These are phyloP conservation scores for Cordyceps cicadae DNA, from an alignment of 2,329 filamentous ascomycete genomes.

Conservation along the genomic window DNA sequence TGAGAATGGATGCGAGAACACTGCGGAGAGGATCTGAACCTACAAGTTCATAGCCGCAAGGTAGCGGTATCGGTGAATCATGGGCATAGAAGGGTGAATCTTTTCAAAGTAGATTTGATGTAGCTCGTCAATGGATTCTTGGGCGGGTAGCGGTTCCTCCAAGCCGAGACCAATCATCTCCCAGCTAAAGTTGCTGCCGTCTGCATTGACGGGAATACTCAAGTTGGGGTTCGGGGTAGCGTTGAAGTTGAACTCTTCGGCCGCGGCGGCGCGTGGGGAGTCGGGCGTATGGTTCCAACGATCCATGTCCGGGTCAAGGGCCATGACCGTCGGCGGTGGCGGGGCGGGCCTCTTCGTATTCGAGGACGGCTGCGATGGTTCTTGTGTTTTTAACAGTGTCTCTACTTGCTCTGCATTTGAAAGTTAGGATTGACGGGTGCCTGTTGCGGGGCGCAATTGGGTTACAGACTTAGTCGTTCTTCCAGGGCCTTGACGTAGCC, in stretches of 20 bases:
- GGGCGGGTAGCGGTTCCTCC: constrained; percentile 50
- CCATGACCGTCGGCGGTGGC: constrained; percentile 26
- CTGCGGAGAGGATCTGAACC: constrained; percentile 18
- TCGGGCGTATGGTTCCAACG: constrained; percentile 48
- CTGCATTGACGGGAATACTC: constrained; percentile 39
- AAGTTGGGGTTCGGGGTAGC: constrained; percentile 20
- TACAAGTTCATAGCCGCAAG: constrained; percentile 79
- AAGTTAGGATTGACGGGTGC: constrained; percentile 13
- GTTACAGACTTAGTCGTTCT: constrained; percentile 70
- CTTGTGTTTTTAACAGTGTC: constrained; percentile 76
- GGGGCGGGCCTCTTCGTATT: constrained; percentile 12
- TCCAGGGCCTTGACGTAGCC: constrained; percentile 93
- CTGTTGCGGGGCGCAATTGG: neutral
- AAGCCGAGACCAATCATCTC: constrained; percentile 59
- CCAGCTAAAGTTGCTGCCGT: constrained; percentile 62
- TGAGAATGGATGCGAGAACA: constrained; percentile 7
- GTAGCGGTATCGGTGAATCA: constrained; percentile 85
- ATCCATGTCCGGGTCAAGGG: constrained; percentile 41
- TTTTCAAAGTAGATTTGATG: constrained; percentile 87
- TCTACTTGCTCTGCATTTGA: constrained; percentile 71
- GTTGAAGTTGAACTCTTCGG: constrained; percentile 54
- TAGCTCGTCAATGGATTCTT: constrained; percentile 71
- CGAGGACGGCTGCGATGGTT: constrained; percentile 30
- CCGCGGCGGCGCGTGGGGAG: constrained; percentile 38
- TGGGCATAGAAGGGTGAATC: constrained; percentile 73